Evolutionary conservation across 2,329 filamentous ascomycete genomes (phyloP).

Genomic region (Pseudopyricularia javanii): DNA sequence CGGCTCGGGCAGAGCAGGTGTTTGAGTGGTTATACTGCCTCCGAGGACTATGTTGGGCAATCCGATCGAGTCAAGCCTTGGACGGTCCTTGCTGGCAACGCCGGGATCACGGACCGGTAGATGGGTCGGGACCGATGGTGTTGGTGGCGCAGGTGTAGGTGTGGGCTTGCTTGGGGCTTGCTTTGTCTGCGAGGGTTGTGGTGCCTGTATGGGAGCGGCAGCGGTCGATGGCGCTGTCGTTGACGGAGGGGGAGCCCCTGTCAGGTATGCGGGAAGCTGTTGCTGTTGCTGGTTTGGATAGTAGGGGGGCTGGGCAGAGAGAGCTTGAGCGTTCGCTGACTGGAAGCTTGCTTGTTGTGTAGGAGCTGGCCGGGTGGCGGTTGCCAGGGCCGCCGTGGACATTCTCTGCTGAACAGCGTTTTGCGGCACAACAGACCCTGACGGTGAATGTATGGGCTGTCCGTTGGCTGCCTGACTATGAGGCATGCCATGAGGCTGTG

Average conservation of each 20-base stretch:
- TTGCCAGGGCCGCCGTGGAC: not conserved
- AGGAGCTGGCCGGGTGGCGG: not conserved
- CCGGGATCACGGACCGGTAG: not conserved
- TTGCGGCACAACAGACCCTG: not conserved
- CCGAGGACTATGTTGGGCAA: constrained; percentile 1
- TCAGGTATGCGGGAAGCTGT: not conserved
- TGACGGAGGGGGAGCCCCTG: not conserved
- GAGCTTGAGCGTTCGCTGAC: not conserved
- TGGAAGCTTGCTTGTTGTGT: not conserved
- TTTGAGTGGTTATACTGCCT: not conserved
- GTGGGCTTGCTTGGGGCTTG: not conserved
- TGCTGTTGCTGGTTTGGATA: not conserved
- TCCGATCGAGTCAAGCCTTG: not conserved
- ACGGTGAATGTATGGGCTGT: not conserved
- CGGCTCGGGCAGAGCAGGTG: not conserved
- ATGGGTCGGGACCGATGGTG: not conserved
- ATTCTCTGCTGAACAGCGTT: not conserved
- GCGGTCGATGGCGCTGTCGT: not conserved
- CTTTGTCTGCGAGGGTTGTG: not conserved
- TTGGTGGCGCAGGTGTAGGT: not conserved
- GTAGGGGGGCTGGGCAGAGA: not conserved
- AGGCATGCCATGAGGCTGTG: not conserved
- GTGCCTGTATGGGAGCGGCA: not conserved
- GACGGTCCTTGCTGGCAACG: not conserved
- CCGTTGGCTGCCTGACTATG: not conserved